Percentiles rank a stretch among this genome's conserved stretches.
phyloP scores from a whole-genome alignment of 2,329 filamentous ascomycete species.

The Aspergillus floridensis region DNA sequence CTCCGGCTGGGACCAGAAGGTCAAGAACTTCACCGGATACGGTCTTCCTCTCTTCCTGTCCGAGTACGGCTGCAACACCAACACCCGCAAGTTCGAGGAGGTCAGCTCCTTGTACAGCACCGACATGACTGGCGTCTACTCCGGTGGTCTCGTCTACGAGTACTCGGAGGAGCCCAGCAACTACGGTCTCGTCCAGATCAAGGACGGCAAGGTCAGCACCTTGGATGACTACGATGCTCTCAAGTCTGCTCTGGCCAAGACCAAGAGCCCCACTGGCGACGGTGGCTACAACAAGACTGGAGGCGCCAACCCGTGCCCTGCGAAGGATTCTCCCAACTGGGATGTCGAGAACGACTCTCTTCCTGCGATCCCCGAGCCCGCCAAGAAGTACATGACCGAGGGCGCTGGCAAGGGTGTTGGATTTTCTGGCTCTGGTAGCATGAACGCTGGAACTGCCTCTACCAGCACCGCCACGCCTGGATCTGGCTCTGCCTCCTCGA shows the following conservation, averaged over 20 bases:
- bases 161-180: conserved; percentile 81
- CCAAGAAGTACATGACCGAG: conserved; percentile 55
- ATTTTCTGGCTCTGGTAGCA: conserved; percentile 55
- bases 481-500: conserved; percentile 42
- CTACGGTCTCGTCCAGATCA: conserved; percentile 74
- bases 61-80: conserved; percentile 87
- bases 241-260: conserved; percentile 50
- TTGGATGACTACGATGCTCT: conserved; percentile 62
- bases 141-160: conserved; percentile 93
- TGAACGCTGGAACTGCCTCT: conserved; percentile 53
- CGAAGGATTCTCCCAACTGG: conserved; percentile 53
- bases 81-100: conserved; percentile 78
- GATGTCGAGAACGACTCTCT: conserved; percentile 54
- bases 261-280: conserved; percentile 53
- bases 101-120: conserved; percentile 72
- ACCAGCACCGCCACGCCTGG: conserved; percentile 50
- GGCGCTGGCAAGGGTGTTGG: conserved; percentile 59
- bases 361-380: conserved; percentile 56
- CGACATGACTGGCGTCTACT: conserved; percentile 88
- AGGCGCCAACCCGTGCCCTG: conserved; percentile 54
- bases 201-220: conserved; percentile 55
- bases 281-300: conserved; percentile 59
- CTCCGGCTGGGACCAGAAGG: conserved; percentile 85
- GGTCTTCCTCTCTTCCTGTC: conserved; percentile 90
- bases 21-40: conserved; percentile 81